These are phyloP conservation scores for Boehmeria nivea DNA, from an alignment of 306 rosid species.

Conservation along the genomic window DNA sequence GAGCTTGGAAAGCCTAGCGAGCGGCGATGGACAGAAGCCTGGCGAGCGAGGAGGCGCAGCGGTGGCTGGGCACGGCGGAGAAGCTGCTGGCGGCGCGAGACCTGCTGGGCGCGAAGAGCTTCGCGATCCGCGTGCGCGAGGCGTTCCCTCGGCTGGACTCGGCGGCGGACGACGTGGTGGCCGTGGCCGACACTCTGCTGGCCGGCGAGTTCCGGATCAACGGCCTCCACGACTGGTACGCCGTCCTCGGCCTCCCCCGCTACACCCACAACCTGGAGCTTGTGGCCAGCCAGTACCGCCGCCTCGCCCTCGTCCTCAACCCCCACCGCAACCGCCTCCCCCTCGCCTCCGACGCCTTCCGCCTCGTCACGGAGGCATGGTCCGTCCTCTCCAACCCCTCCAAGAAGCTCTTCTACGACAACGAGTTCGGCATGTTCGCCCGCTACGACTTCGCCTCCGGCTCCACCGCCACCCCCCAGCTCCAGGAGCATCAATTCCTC, in stretches of 20 bases:
- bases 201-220: conserved; percentile 62
- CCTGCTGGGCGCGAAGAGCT: conserved; percentile 62
- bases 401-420: conserved; percentile 57
- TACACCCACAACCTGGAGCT: conserved; percentile 59
- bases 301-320: conserved; percentile 62
- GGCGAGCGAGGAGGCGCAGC: conserved; percentile 66
- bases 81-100: conserved; percentile 73
- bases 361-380: conserved; percentile 80
- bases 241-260: conserved; percentile 53
- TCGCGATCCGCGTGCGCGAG: conserved; percentile 83
- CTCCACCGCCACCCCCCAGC: conserved; percentile 28
- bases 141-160: conserved; percentile 63
- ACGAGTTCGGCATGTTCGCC: conserved; percentile 41
- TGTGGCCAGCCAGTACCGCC: conserved; percentile 69
- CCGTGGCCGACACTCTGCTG: conserved; percentile 71
- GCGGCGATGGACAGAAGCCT: conserved; percentile 33
- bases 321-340: conserved; percentile 55
- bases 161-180: conserved; percentile 51
- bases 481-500: conserved; percentile 19
- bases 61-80: conserved; percentile 80
- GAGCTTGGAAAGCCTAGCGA: conserved; percentile 1
- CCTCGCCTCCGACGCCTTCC: conserved; percentile 56
- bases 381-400: conserved; percentile 51
- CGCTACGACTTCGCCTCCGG: conserved; percentile 8
- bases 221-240: conserved; percentile 55